A percentile compares a stretch with the other conserved stretches of the same genome.
Conservation (phyloP, 768 basidiomycete genomes). For the Termitomyces sp. region DNA sequence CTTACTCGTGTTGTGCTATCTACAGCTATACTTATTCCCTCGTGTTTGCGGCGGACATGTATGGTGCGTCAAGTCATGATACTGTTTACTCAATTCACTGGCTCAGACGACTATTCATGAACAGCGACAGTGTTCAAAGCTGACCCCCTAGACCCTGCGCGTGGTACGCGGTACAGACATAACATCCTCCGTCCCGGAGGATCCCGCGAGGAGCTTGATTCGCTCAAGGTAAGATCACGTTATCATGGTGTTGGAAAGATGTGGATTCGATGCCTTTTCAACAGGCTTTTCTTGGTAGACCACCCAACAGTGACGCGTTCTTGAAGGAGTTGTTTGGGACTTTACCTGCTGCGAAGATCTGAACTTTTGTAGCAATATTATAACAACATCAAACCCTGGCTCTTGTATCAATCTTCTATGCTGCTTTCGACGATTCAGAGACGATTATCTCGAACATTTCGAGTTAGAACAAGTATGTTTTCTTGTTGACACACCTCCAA, state of each 20-base stretch:
- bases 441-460: neutral
- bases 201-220: slow-evolving; percentile 73
- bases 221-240: slow-evolving; percentile 50
- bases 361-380: neutral
- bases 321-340: slow-evolving; percentile 57
- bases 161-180: slow-evolving; percentile 65
- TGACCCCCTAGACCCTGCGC: slow-evolving; percentile 65
- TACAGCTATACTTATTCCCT: slow-evolving; percentile 64
- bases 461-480: too few species aligned
- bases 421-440: neutral
- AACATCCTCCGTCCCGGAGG: slow-evolving; percentile 73
- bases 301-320: slow-evolving; percentile 73
- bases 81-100: neutral
- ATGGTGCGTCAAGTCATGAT: slow-evolving; percentile 24
- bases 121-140: slow-evolving; percentile 72
- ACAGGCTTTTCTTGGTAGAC: slow-evolving; percentile 74
- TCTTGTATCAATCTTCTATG: neutral
- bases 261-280: neutral
- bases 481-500: too few species aligned
- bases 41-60: slow-evolving; percentile 57
- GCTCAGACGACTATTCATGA: neutral
- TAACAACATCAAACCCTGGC: neutral
- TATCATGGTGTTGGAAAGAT: neutral
- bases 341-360: slow-evolving; percentile 18
- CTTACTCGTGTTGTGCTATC: neutral